Conservation (phyloP, 2,329 filamentous ascomycete species). For the Neonectria punicea region DNA sequence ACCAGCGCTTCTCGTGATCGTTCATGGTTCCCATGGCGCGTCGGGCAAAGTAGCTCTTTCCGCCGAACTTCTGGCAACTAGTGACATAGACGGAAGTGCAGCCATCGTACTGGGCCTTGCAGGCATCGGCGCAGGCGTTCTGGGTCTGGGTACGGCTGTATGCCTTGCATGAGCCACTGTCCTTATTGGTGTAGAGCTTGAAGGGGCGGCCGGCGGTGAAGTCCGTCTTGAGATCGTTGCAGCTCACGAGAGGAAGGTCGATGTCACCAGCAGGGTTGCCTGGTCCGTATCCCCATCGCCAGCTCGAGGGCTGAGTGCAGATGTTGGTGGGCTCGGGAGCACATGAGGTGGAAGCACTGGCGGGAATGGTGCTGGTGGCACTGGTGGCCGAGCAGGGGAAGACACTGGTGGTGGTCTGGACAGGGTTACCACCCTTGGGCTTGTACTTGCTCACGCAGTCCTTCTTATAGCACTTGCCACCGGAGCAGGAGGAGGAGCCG, state of each 20-base stretch:
- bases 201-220: constrained; percentile 54
- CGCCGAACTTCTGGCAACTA: constrained; percentile 54
- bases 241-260: constrained; percentile 62
- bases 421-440: constrained; percentile 49
- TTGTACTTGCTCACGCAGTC: constrained; percentile 56
- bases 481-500: constrained; percentile 45
- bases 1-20: constrained; percentile 38
- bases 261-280: constrained; percentile 67
- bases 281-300: constrained; percentile 73
- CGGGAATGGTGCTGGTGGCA: constrained; percentile 45
- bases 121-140: constrained; percentile 62
- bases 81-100: constrained; percentile 61
- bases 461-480: constrained; percentile 52
- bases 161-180: constrained; percentile 55
- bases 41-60: constrained; percentile 41
- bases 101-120: constrained; percentile 61
- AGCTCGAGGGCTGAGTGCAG: constrained; percentile 64
- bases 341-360: constrained; percentile 48
- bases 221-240: constrained; percentile 62
- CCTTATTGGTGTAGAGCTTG: constrained; percentile 62
- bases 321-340: constrained; percentile 61
- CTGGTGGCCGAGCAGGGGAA: constrained; percentile 47
- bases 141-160: constrained; percentile 52
- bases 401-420: constrained; percentile 50
- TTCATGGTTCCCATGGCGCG: constrained; percentile 37